These are phyloP conservation scores for Sphaerobolus stellatus DNA, from an alignment of 1,284 basidiomycete genomes.

Conservation along the genomic window DNA sequence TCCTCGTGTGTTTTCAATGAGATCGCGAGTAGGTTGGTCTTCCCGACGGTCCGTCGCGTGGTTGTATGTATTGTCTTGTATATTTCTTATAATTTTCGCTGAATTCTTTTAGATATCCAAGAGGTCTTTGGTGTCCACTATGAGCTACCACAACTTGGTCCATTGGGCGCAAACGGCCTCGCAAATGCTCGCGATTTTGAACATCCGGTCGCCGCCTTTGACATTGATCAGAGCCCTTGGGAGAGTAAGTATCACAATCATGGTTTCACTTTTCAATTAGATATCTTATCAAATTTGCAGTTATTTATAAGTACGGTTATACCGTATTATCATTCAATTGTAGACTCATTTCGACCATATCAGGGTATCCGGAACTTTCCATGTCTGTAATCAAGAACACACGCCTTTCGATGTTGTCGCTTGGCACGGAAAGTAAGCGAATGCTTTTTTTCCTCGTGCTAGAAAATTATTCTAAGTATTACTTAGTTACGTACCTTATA, in stretches of 20 bases:
- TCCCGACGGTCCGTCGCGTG: constrained; percentile 45
- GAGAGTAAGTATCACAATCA: constrained; percentile 40
- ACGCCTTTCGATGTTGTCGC: constrained; percentile 76
- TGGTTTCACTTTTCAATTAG: constrained; percentile 7
- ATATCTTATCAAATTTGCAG: constrained; percentile 23
- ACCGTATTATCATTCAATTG: background rate
- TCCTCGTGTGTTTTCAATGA: background rate
- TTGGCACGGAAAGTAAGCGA: constrained; percentile 61
- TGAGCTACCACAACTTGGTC: constrained; percentile 64
- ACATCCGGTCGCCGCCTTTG: constrained; percentile 59
- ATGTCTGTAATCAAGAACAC: constrained; percentile 58
- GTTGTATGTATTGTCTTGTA: constrained; percentile 23
- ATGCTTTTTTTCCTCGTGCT: constrained; percentile 6
- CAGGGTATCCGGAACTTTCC: constrained; percentile 60
- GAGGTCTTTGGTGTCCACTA: constrained; percentile 66
- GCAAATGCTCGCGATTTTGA: constrained; percentile 67
- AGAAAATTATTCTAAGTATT: background rate
- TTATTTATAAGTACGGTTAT: constrained; percentile 47
- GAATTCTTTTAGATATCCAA: constrained; percentile 51
- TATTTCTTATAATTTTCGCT: background rate
- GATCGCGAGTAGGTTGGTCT: constrained; percentile 37
- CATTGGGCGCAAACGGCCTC: constrained; percentile 62
- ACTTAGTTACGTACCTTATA: constrained; percentile 68
- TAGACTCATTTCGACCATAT: constrained; percentile 11
- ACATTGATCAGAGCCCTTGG: constrained; percentile 60